These are phyloP conservation scores for Hibiscus syriacus DNA, from an alignment of 345 rosid species.

Conservation along the genomic window DNA sequence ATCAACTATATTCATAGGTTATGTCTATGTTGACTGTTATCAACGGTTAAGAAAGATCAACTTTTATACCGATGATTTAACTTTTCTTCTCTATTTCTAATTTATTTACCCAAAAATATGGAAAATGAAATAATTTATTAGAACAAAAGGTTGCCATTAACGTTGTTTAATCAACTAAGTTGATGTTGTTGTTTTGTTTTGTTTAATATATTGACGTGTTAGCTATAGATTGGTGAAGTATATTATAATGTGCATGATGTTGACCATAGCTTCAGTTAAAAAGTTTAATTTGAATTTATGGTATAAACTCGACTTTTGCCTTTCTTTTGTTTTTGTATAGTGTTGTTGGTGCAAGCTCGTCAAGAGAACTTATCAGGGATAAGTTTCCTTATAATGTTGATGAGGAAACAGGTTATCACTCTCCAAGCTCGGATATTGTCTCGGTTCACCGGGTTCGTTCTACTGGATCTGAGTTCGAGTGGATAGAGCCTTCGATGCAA, in stretches of 20 bases:
- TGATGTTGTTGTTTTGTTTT: not conserved
- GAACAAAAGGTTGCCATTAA: not conserved
- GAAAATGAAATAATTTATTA: not conserved
- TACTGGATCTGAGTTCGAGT: constrained; percentile 45
- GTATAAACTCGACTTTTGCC: too few relatives aligned
- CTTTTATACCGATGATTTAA: too few relatives aligned
- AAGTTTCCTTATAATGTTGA: constrained; percentile 28
- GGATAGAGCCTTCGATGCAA: constrained; percentile 66
- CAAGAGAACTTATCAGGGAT: constrained; percentile 44
- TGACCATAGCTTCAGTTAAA: too few relatives aligned
- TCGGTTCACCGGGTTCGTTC: constrained; percentile 35
- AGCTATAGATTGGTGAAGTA: not conserved
- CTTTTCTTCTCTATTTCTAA: too few relatives aligned
- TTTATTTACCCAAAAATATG: too few relatives aligned
- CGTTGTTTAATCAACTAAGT: not conserved
- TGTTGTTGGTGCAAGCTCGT: constrained; percentile 39
- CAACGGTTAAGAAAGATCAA: too few relatives aligned
- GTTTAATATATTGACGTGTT: not conserved
- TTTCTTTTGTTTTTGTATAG: constrained; percentile 18
- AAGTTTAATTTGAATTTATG: too few relatives aligned
- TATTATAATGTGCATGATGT: not conserved
- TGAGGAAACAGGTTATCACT: constrained; percentile 26
- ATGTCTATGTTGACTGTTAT: too few relatives aligned
- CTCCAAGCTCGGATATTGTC: constrained; percentile 20
- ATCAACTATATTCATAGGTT: too few relatives aligned